These are phyloP conservation scores for Aspergillus indologenus DNA, from an alignment of 495 filamentous ascomycete species.

Conservation along the genomic window DNA sequence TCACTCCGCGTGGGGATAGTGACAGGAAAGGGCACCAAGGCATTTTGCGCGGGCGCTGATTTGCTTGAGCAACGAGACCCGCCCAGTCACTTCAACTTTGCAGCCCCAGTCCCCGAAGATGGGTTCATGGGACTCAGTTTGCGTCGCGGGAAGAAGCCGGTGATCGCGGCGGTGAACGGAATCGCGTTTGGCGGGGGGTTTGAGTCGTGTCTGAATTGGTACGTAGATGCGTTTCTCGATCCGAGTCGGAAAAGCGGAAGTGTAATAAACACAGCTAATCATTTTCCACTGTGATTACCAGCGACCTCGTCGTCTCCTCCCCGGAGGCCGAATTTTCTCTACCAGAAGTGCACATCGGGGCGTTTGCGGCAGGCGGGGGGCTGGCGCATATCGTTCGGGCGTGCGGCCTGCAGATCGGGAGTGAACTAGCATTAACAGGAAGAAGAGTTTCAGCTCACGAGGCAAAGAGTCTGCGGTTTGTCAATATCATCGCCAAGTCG, in stretches of 20 bases:
- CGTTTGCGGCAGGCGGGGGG: conserved; percentile 64
- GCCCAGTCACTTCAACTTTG: background rate
- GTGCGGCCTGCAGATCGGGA: conserved; percentile 59
- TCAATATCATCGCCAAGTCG: conserved; percentile 55
- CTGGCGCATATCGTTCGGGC: conserved; percentile 60
- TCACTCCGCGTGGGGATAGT: conserved; percentile 46
- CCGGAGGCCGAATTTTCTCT: conserved; percentile 52
- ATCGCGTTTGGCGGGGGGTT: conserved; percentile 68
- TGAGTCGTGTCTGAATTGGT: conserved; percentile 63
- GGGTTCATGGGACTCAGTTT: conserved; percentile 32
- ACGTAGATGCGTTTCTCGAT: too few species aligned
- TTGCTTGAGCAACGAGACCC: conserved; percentile 9
- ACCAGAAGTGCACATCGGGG: conserved; percentile 62
- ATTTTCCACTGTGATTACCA: too few species aligned
- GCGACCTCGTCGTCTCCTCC: conserved; percentile 61
- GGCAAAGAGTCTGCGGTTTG: conserved; percentile 58
- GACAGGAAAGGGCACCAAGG: conserved; percentile 47
- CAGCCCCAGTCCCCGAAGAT: conserved; percentile 12
- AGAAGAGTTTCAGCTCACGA: conserved; percentile 50
- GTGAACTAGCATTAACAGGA: conserved; percentile 64
- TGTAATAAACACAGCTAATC: too few species aligned
- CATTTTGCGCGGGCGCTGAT: conserved; percentile 47
- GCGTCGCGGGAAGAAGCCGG: conserved; percentile 44
- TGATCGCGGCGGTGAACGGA: conserved; percentile 71
- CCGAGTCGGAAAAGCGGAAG: too few species aligned